These are phyloP conservation scores for Neoboletus subvelutipes DNA, from an alignment of 768 basidiomycete genomes.

Conservation along the genomic window DNA sequence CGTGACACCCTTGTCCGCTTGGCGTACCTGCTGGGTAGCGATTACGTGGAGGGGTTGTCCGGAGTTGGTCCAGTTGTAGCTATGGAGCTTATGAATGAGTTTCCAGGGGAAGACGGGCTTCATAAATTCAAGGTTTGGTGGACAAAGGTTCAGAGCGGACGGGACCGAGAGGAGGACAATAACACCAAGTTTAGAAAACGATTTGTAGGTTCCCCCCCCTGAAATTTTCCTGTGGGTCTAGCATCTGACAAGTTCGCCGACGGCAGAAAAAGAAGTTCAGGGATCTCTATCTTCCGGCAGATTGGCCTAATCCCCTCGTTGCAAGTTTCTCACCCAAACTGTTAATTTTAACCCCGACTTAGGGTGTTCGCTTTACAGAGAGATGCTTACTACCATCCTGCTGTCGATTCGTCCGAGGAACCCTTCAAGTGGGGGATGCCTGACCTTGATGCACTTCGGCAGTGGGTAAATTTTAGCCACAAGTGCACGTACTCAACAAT, in stretches of 20 bases:
- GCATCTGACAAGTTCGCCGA: conserved; percentile 11
- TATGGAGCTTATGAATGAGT: conserved; percentile 93
- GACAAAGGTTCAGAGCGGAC: conserved; percentile 86
- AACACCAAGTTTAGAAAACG: conserved; percentile 75
- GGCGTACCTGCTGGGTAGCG: conserved; percentile 94
- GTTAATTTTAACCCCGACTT: conserved; percentile 1
- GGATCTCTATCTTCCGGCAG: conserved; percentile 69
- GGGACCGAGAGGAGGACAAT: conserved; percentile 74
- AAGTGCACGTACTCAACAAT: conserved; percentile 12
- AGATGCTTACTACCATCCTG: conserved; percentile 91
- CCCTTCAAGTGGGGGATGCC: conserved; percentile 96
- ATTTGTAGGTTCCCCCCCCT: conserved; percentile 61
- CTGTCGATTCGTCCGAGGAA: conserved; percentile 88
- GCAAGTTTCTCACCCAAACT: conserved; percentile 44
- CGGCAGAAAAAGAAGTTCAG: conserved; percentile 87
- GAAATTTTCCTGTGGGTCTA: conserved; percentile 5
- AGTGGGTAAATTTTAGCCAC: conserved; percentile 45
- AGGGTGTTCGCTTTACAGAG: conserved; percentile 45
- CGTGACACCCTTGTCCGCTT: conserved; percentile 84
- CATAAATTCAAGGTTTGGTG: conserved; percentile 94
- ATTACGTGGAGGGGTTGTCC: conserved; percentile 90
- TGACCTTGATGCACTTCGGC: conserved; percentile 89
- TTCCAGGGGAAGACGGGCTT: conserved; percentile 81
- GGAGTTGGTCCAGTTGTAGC: conserved; percentile 95
- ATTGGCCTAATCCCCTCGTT: conserved; percentile 93